Conservation (phyloP, 176 grass and related monocot species). For the Lolium rigidum region DNA sequence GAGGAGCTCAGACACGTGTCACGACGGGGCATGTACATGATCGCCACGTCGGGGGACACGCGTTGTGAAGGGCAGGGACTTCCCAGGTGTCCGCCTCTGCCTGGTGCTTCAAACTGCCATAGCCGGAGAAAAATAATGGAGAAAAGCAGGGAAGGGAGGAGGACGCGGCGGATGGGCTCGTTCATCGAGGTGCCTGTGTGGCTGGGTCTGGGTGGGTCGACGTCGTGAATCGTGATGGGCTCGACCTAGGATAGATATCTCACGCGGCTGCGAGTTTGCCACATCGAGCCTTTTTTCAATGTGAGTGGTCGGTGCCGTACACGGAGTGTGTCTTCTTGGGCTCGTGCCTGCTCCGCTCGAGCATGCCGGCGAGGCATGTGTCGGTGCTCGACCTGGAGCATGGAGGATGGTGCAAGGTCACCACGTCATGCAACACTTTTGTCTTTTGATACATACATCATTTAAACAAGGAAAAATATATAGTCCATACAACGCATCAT, state of each 20-base stretch:
- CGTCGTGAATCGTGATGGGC: background rate
- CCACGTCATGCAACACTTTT: too few species aligned
- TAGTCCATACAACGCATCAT: too few species aligned
- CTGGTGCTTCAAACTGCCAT: slow-evolving; percentile 2
- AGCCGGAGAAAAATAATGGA: background rate
- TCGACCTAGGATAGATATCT: background rate
- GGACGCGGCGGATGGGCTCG: slow-evolving; percentile 5
- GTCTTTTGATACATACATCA: too few species aligned
- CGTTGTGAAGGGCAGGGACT: background rate
- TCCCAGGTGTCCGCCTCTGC: slow-evolving; percentile 32
- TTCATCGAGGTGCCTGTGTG: background rate
- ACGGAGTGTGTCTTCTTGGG: background rate
- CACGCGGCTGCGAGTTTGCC: background rate
- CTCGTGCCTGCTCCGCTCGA: background rate
- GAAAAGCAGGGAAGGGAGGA: background rate
- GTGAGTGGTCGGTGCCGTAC: slow-evolving; percentile 25
- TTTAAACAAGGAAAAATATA: too few species aligned
- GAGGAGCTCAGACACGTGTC: slow-evolving; percentile 27
- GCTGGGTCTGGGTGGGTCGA: background rate
- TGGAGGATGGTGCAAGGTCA: background rate
- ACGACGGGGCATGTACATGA: background rate
- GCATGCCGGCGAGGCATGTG: too few species aligned
- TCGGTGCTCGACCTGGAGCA: background rate
- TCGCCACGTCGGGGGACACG: slow-evolving; percentile 56
- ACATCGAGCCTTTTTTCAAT: slow-evolving; percentile 34